phyloP scores from a whole-genome alignment of 2,329 filamentous ascomycete genomes.

The Aspergillus sp. region DNA sequence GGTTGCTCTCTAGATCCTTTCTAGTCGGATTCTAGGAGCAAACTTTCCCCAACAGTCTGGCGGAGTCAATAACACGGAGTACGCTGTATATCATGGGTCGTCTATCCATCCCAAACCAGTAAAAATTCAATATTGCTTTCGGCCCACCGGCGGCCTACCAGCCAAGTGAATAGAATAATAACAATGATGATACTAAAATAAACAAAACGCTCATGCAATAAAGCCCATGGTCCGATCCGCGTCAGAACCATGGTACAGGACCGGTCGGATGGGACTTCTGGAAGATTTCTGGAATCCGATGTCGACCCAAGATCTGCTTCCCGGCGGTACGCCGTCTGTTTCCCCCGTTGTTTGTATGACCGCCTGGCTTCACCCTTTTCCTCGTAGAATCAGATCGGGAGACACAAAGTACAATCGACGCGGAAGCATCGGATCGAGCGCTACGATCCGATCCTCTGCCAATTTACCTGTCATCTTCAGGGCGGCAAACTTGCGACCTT shows the following conservation, averaged over 20 bases:
- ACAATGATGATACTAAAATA: background rate
- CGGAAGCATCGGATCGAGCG: background rate
- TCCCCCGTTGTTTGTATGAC: no score
- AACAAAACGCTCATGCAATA: background rate
- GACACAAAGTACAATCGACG: background rate
- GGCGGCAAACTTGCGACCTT: background rate
- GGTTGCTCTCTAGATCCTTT: background rate
- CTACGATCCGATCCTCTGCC: background rate
- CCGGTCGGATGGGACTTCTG: conserved; percentile 5
- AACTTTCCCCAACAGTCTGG: background rate
- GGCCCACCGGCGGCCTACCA: background rate
- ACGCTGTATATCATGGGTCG: background rate
- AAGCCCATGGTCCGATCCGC: conserved; percentile 4
- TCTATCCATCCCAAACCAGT: background rate
- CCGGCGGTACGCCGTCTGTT: background rate
- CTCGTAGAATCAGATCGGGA: background rate
- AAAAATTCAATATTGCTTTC: background rate
- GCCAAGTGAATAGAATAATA: background rate
- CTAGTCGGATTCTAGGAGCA: background rate
- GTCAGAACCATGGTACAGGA: conserved; percentile 3
- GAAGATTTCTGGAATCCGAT: conserved; percentile 2
- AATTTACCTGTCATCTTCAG: background rate
- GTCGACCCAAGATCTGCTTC: background rate
- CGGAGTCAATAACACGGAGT: background rate
- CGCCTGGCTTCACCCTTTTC: background rate